Evolutionary conservation across 78 protist genomes (phyloP).

Genomic region (Planoprotostelium fungivorum): DNA sequence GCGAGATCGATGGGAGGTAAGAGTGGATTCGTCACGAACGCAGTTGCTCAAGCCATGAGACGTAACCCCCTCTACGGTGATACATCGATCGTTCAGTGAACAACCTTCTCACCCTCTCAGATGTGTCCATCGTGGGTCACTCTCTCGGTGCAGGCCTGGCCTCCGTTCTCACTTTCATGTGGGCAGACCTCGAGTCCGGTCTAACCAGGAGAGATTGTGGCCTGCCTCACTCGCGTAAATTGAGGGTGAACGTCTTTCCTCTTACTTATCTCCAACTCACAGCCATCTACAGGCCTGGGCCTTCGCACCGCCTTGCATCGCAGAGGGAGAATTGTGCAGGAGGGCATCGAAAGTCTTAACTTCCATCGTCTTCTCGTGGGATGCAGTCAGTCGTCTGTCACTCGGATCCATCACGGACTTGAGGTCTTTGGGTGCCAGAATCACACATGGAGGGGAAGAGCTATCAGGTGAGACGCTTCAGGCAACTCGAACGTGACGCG

Average conservation of each 20-base stretch:
- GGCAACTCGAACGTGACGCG: no score
- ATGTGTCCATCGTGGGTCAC: not conserved
- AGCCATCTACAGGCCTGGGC: not conserved
- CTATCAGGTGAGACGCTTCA: not conserved
- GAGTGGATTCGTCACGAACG: not conserved
- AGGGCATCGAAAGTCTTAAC: not conserved
- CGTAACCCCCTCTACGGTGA: not conserved
- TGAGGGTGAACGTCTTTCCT: not conserved
- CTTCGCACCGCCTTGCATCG: not conserved
- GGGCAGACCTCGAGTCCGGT: not conserved
- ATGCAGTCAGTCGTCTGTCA: not conserved
- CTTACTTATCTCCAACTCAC: not conserved
- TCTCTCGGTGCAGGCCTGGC: not conserved
- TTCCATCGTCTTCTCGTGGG: not conserved
- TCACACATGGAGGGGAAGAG: not conserved
- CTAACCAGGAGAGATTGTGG: not conserved
- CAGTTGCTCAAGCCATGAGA: not conserved
- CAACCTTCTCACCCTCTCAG: no score
- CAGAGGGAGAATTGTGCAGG: not conserved
- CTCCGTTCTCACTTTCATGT: not conserved
- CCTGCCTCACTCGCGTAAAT: not conserved
- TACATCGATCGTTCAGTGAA: not conserved
- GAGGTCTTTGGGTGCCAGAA: not conserved
- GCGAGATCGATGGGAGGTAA: not conserved
- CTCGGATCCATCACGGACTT: not conserved